phyloP scores from a whole-genome alignment of 2,329 filamentous ascomycete genomes.

The Ascochyta fabae region DNA sequence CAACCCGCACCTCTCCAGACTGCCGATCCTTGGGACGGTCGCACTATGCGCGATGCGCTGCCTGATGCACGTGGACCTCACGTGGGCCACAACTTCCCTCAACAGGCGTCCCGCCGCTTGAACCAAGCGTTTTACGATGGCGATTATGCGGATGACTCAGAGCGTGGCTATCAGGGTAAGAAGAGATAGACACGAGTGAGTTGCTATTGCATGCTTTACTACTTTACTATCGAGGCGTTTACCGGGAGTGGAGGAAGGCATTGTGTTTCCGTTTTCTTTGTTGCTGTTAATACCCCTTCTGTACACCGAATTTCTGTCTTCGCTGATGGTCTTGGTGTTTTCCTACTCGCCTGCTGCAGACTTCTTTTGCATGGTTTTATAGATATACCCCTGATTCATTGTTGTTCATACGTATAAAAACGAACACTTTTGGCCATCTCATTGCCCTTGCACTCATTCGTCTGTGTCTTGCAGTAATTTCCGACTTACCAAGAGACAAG shows the following conservation, averaged over 20 bases:
- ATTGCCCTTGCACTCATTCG: too few relatives aligned
- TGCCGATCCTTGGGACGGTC: constrained; percentile 35
- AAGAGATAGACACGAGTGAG: neutral
- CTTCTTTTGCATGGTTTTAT: too few relatives aligned
- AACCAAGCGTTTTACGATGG: constrained; percentile 20
- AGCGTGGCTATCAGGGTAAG: neutral
- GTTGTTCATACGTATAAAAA: too few relatives aligned
- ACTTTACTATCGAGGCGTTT: too few relatives aligned
- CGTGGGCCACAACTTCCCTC: constrained; percentile 15
- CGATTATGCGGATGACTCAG: constrained; percentile 22
- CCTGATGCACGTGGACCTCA: constrained; percentile 19
- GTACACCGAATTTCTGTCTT: neutral
- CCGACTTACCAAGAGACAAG: too few relatives aligned
- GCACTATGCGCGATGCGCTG: constrained; percentile 26
- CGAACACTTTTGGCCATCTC: too few relatives aligned
- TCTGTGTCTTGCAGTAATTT: too few relatives aligned
- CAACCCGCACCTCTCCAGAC: neutral
- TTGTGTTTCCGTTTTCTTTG: neutral
- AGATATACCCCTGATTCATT: too few relatives aligned
- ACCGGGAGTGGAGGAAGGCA: neutral
- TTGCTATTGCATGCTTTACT: too few relatives aligned
- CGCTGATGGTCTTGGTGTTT: too few relatives aligned
- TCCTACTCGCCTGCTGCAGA: neutral
- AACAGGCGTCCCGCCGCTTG: constrained; percentile 29
- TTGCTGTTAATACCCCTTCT: neutral